Evolutionary conservation across 805 yeast species (phyloP), one percentile per base, ranked within the genome.

Genomic region (Kuraishia piskuri): DNA sequence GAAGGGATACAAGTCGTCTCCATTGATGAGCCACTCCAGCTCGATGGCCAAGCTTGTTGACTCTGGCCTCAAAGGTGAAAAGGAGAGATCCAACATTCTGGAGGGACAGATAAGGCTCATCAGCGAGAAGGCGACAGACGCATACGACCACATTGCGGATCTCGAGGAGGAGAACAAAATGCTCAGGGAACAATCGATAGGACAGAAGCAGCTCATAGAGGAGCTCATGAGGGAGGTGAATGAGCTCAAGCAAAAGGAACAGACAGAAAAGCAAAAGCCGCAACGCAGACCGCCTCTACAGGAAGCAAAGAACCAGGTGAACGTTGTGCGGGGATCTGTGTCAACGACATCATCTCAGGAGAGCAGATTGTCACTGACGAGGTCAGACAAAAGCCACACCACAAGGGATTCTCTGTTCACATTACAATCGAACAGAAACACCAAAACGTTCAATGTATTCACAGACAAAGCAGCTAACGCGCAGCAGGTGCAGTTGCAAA

Each of bases 161-260:
- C 48, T 50, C 17, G 40, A 50, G 40, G 48, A 44, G 14, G 22
- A 50, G n/a, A 50, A 40, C 48, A 22, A 4, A 23, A 40, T 44
- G 52, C 48, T 50, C 23, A 19, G 8, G 22, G 52, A 40, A 37
- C 47, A 50, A 31, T 46, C 36, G 2, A 22, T 12, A 37, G 52
- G 44, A 31, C 52, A 50, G 31, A 37, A 50, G 22, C 25, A 12
- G 40, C 2, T 50, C 6, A 50, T 50, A 12, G 22, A 21, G 31
- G 25, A 25, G n/a, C 49, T 47, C 20, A 22, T 23, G 31, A n/a
- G 10, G 24, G 31, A 47, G 24, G 31, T 47, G 14, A 22, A 14
- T 9, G 31, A n/a, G 31, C 49, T 47, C 21, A 31, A n/a, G 14
- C 40, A 31, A 31, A 31, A 12, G 40, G 40, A 14, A 31, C 40